These are phyloP conservation scores for Triticum monococcum DNA, from an alignment of 176 grass and related monocot species.

Conservation along the genomic window DNA sequence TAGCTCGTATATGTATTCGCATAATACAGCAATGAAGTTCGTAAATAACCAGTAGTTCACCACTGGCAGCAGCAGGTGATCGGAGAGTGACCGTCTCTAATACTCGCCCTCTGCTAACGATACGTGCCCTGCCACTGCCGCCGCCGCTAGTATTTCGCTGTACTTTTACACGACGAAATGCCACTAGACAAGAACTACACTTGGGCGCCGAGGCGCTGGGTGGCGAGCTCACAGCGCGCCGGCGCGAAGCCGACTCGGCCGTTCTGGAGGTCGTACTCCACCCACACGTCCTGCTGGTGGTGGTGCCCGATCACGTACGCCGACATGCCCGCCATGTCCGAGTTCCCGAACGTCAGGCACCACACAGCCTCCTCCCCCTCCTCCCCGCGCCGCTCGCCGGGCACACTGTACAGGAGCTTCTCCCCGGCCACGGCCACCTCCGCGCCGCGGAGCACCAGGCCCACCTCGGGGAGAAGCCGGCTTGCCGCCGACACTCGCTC, in stretches of 20 bases:
- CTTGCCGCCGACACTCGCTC: background rate
- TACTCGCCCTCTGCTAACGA: constrained; percentile 31
- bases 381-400: constrained; percentile 48
- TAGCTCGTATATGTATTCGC: no score
- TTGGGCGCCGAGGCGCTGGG: constrained; percentile 16
- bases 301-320: constrained; percentile 85
- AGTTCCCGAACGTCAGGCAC: constrained; percentile 86
- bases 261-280: constrained; percentile 84
- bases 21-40: no score
- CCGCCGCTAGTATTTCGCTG: background rate
- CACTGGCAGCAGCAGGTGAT: background rate
- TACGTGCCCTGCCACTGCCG: constrained; percentile 24
- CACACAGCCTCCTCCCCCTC: constrained; percentile 48
- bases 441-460: constrained; percentile 50
- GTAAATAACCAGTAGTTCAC: background rate
- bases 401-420: constrained; percentile 65
- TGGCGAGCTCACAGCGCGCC: constrained; percentile 52
- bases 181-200: background rate
- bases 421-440: constrained; percentile 60
- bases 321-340: constrained; percentile 65
- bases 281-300: constrained; percentile 90
- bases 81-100: constrained; percentile 26
- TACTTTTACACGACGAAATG: background rate
- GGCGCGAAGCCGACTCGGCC: constrained; percentile 63
- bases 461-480: constrained; percentile 43